A percentile compares a stretch with the other conserved stretches of the same genome.
Conservation (phyloP, 305 asterid species). For the Fraxinus ornus region DNA sequence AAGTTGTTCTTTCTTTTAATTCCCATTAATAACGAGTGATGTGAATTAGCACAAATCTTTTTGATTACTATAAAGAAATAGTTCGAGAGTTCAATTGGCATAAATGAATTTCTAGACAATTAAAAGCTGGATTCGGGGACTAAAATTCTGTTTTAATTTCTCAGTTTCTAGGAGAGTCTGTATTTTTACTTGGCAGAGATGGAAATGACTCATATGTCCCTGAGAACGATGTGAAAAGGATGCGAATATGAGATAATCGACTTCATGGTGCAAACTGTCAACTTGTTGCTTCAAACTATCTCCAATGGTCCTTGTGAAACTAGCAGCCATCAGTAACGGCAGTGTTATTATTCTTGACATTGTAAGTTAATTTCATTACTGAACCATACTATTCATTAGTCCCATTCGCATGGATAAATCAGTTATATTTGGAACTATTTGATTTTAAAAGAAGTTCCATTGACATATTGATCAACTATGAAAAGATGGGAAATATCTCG, state of each 20-base stretch:
- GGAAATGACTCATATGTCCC: slow-evolving; percentile 68
- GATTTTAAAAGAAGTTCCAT: slow-evolving; percentile 6
- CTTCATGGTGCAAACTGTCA: background rate
- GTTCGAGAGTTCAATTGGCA: background rate
- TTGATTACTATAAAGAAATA: background rate
- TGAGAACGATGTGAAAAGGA: slow-evolving; percentile 70
- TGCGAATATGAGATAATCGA: slow-evolving; percentile 40
- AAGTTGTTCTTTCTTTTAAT: slow-evolving; percentile 24
- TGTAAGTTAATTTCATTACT: background rate
- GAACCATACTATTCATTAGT: background rate
- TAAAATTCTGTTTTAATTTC: slow-evolving; percentile 6
- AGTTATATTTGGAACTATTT: background rate
- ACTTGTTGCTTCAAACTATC: background rate
- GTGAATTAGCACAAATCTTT: background rate
- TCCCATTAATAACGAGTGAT: background rate
- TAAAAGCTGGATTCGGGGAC: background rate
- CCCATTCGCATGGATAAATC: background rate
- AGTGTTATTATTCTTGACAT: background rate
- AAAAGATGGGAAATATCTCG: background rate
- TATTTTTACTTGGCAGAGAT: slow-evolving; percentile 25
- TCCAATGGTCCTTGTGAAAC: background rate
- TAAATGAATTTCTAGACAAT: background rate
- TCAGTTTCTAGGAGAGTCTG: slow-evolving; percentile 24
- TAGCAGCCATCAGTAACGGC: background rate
- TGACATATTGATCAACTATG: background rate